These are phyloP conservation scores for Eucalyptus lansdowneana DNA, from an alignment of 345 rosid genomes.

Conservation along the genomic window DNA sequence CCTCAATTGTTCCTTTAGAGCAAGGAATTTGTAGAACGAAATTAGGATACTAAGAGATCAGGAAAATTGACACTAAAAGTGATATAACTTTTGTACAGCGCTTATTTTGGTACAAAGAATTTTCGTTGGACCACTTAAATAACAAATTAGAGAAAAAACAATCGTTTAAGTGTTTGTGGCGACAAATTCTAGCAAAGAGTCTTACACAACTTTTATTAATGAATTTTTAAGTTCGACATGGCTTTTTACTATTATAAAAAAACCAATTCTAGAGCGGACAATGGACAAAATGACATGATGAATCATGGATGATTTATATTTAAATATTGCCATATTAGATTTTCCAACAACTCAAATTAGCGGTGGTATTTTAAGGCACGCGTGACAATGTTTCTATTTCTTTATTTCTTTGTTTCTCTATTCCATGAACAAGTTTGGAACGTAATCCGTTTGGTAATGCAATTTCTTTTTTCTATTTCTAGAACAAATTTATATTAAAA, in stretches of 20 bases:
- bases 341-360: no score
- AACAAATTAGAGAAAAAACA: not conserved
- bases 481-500: no score
- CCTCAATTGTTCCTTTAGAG: not conserved
- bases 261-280: not conserved
- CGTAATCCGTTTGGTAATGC: rapidly evolving
- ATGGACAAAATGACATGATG: not conserved
- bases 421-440: rapidly evolving
- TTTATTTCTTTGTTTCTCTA: no score
- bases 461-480: no score
- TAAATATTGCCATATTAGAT: no score
- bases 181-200: not conserved
- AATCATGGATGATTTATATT: no score
- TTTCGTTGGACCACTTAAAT: not conserved
- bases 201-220: not conserved
- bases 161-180: rapidly evolving
- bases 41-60: not conserved
- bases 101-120: not conserved
- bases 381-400: no score
- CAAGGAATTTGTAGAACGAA: not conserved
- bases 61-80: not conserved
- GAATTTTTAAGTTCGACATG: not conserved
- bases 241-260: not conserved
- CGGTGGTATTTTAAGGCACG: no score
- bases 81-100: rapidly evolving